Percentiles rank a stretch among this genome's conserved stretches.
Conservation (phyloP, 306 rosid species). For the Trifolium repens region DNA sequence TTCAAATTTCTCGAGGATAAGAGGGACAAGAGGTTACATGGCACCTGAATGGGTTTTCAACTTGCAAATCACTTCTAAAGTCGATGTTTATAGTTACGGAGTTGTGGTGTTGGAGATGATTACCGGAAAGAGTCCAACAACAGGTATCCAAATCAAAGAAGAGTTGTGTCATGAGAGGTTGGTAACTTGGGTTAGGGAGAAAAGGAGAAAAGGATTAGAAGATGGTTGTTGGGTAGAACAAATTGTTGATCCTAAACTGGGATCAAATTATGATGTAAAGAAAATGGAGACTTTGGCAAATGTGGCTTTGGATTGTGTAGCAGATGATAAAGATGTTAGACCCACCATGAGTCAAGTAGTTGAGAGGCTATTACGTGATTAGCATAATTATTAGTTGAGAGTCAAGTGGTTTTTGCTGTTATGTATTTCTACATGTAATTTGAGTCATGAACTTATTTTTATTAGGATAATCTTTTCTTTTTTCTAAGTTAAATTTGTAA, state of each 20-base stretch:
- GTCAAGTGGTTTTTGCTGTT: slow-evolving; percentile 25
- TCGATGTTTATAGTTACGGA: slow-evolving; percentile 31
- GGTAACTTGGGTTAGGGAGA: slow-evolving; percentile 42
- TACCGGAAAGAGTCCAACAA: slow-evolving; percentile 33
- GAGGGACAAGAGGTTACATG: slow-evolving; percentile 67
- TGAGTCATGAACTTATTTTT: no score
- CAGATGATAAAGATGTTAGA: slow-evolving; percentile 26
- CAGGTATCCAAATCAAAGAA: slow-evolving; percentile 15
- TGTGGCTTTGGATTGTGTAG: slow-evolving; percentile 41
- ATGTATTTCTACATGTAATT: no score
- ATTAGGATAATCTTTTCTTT: no score
- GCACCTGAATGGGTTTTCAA: slow-evolving; percentile 36
- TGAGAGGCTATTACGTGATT: slow-evolving; percentile 30
- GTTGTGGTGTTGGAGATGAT: slow-evolving; percentile 30
- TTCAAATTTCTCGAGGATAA: slow-evolving; percentile 49
- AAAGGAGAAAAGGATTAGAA: slow-evolving; percentile 14
- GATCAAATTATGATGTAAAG: slow-evolving; percentile 12
- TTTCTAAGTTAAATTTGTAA: no score
- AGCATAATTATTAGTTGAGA: slow-evolving; percentile 8
- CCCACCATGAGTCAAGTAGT: slow-evolving; percentile 39
- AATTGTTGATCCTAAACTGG: slow-evolving; percentile 30
- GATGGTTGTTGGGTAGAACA: slow-evolving; percentile 40
- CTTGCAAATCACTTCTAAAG: slow-evolving; percentile 26
- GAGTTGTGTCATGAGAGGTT: slow-evolving; percentile 5
- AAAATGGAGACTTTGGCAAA: slow-evolving; percentile 24